Evolutionary conservation across 169 alveolate genomes (phyloP), one percentile per base, ranked within the genome.

Genomic region (Plasmodium falciparum): DNA sequence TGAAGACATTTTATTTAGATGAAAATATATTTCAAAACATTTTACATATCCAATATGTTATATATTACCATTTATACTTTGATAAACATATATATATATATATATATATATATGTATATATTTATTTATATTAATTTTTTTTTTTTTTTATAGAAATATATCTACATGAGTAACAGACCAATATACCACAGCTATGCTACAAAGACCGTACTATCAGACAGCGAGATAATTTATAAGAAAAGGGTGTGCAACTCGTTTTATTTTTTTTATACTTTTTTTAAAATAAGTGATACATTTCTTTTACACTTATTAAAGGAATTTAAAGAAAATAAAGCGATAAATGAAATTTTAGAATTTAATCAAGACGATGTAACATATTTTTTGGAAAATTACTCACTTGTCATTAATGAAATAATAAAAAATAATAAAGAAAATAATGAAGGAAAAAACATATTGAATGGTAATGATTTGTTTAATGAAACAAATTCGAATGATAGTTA

Each of bases 141-240:
- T 54, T 11, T 62, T 49, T 29, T 47, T 56, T 43, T 72, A 45
- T 67, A 83, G 91, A 83, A 83, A 15, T 62, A 69, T 29, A 47
- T 83, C 13, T 83, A 83, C 62, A 72, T 83, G 62, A 83, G 91
- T 73, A 83, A 83, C 47, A 45, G 91, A 56, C 91, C 91, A 7
- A 63, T 83, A 56, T 69, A 83, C 67, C 83, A 83, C 22, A 83
- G 91, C 56, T 47, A 83, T 26, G 91, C 52, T 26, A 83, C 91
- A 7, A 70, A 83, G 26, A 83, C 91, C 24, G 91, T 83, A 8
- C 49, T 83, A 2, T 83, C 91, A n/a, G 91, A 83, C 63, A 83
- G 91, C 13, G 91, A 83, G 47, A 67, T 83, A 58, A 83, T 83
- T 2, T 83, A 83, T 29, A 83, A 83, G 70, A 83, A 69, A 8